Base-by-base conservation (phyloP, 202 grass and related monocot species). In the Cymbopogon flexuosus region DNA sequence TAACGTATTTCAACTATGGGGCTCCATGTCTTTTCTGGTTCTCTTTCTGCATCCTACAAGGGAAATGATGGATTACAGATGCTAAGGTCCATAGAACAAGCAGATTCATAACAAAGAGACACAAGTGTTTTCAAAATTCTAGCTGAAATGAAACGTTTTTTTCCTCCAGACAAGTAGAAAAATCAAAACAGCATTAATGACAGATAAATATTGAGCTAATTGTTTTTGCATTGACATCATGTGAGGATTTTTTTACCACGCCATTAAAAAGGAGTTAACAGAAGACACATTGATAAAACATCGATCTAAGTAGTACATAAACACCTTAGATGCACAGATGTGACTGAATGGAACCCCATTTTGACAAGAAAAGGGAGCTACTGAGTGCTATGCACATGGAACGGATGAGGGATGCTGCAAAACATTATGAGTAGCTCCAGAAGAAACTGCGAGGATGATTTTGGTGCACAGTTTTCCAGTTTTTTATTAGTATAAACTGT, bases 1-100 rank as follows among this genome's bases (percentile, higher is more conserved):
- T 89, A 95, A 59, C 86, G 79, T 70, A 98, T 93, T 86, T 98
- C 86, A 60, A 95, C 79, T 31, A 95, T 65, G 30, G 92, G 95
- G 45, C 83, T 93, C 88, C 92, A 98, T 84, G 85, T 94, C 73
- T 97, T 97, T 84, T 98, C 86, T 30, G 56, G 51, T 87, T 98
- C 90, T 89, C 92, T 89, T 94, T 98, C 95, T 71, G 88, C 81
- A 75, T 94, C 84, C 95, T 98, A 81, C 73, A 71, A 57, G 15
- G 68, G 81, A 89, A 75, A 82, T 43, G 41, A 68, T 58, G 27
- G 12, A 78, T 72, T 33, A 13, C 57, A 73, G 30, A 90, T 84
- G 36, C 39, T 63, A 79, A 70, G n/a, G 21, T 24, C 66, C 41
- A 60, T 66, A 76, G 19, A 54, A n/a, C 42, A 81, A 33, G 22